These are phyloP conservation scores for Gossypium laxum DNA, from an alignment of 441 rosid genomes.

Conservation along the genomic window DNA sequence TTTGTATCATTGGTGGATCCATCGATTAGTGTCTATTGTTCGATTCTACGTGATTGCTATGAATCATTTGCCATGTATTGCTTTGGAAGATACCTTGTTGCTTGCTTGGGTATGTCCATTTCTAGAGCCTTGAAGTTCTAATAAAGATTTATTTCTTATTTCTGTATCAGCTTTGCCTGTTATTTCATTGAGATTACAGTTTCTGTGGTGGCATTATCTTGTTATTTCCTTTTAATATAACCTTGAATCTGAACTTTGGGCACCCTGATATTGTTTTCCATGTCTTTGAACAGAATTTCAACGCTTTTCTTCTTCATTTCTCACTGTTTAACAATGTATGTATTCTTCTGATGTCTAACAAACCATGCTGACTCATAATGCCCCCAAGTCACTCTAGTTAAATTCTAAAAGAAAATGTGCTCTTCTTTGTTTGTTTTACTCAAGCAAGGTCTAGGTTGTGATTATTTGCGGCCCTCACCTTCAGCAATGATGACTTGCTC, in stretches of 20 bases:
- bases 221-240: neutral
- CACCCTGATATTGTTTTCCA: neutral
- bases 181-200: neutral
- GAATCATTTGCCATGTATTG: conserved; percentile 74
- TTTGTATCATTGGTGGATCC: conserved; percentile 83
- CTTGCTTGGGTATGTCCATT: conserved; percentile 49
- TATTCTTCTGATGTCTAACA: neutral
- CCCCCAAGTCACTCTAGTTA: neutral
- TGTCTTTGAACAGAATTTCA: neutral
- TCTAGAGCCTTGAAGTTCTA: neutral
- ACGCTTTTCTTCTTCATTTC: neutral
- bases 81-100: conserved; percentile 87
- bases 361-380: neutral
- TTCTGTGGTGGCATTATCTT: neutral
- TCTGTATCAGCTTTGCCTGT: conserved; percentile 7
- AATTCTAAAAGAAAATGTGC: neutral
- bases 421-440: neutral
- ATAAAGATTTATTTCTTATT: conserved; percentile 7
- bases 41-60: conserved; percentile 90
- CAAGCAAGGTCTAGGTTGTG: neutral
- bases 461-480: neutral
- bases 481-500: neutral
- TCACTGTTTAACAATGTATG: neutral
- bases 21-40: conserved; percentile 77
- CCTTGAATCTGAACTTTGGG: neutral